Base-by-base conservation (phyloP, 2,329 filamentous ascomycete genomes). In the Xenoacremonium recifei region DNA sequence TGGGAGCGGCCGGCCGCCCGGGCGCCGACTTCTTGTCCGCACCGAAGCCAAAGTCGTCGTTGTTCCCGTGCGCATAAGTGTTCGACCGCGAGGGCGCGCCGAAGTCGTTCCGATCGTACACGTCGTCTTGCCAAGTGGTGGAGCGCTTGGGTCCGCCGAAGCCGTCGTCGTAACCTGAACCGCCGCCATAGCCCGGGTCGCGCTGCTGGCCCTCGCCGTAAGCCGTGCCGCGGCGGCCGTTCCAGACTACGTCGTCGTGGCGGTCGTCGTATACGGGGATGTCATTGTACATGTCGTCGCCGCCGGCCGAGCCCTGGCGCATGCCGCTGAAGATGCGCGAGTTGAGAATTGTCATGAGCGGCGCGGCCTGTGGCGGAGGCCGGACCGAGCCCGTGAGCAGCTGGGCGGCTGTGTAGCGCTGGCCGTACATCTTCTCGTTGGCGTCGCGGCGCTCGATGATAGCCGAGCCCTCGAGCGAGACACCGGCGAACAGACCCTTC, bases 391-490 rank as follows among this genome's bases (percentile, higher is more conserved):
- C 93, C 42, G 79, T 81, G 27, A 99, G 79, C 33, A 99, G 79
- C 63, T 96, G 86, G 49, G 77, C 73, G 12, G 93, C 93, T 7
- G 88, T 90, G 65, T 88, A 79, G 47, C 87, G 82, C 44, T 85
- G 81, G 48, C 89, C 88, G 66, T 99, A 99, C 47, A 99, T 79
- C 70, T 95, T 96, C 70, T 96, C 87, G 63, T 99, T 99, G 55
- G 93, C 93, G 67, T 99, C 93, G 69, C 90, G 86, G 50, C 93
- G 82, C 71, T 99, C 93, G 50, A 97, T 88, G 51, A 99, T 85
- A 39, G 88, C 90, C 48, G 87, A 92, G 17, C 93, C 93, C 66
- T 99, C 93, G 53, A 99, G 73, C 55, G 88, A 95, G 35, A 99
- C 91, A 61, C 93, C 93, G 5, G 93, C 93, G 57, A 99, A 99